phyloP scores from a whole-genome alignment of 2,329 filamentous ascomycete species.

The Colletotrichum endophyticum region DNA sequence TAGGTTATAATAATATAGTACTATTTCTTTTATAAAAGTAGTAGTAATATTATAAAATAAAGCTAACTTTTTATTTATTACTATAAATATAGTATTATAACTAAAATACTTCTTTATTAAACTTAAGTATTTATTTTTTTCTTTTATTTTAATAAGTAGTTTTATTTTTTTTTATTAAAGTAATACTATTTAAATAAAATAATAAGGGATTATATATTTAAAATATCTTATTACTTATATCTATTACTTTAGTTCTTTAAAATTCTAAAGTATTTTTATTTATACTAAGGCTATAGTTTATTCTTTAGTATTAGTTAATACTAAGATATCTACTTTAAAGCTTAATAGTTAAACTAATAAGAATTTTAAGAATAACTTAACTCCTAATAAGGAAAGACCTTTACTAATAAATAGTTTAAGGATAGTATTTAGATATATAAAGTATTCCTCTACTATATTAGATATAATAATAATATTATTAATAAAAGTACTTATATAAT shows the following conservation, averaged over 20 bases:
- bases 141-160: rapidly evolving
- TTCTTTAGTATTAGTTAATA: not conserved
- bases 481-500: no score
- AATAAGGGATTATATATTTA: rapidly evolving
- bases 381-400: rapidly evolving
- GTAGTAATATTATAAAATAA: no score
- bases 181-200: not conserved
- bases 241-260: not conserved
- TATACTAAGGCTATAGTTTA: not conserved
- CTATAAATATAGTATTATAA: not conserved
- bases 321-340: rapidly evolving
- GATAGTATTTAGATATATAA: no score
- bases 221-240: not conserved
- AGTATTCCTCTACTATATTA: no score
- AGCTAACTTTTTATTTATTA: no score
- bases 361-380: not conserved
- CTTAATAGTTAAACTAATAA: no score
- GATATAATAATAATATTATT: not conserved
- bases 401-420: not conserved
- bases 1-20: not conserved
- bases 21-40: not conserved
- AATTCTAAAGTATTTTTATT: no score
- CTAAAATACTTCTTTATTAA: no score
- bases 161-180: not conserved
- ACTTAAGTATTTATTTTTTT: rapidly evolving